These are phyloP conservation scores for Suillus decipiens DNA, from an alignment of 768 basidiomycete species.

Conservation along the genomic window DNA sequence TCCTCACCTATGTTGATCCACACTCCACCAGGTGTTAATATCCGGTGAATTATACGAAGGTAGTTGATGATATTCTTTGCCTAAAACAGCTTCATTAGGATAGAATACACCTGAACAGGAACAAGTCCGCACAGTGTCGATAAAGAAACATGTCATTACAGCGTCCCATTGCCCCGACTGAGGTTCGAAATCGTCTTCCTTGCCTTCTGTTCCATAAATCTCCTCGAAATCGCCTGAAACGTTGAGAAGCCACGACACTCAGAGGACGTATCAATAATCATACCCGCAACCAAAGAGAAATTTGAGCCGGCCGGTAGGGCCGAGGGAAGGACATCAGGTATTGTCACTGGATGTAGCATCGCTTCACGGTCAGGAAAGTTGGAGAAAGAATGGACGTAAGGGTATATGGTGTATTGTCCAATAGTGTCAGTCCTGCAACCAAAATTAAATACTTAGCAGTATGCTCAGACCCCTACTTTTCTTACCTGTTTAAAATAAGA, in stretches of 20 bases:
- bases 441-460: background rate
- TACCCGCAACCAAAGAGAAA: conserved; percentile 87
- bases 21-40: conserved; percentile 82
- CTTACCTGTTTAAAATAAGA: conserved; percentile 84
- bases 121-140: conserved; percentile 73
- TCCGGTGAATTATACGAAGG: conserved; percentile 79
- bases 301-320: conserved; percentile 62
- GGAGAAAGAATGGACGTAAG: conserved; percentile 91
- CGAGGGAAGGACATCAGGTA: conserved; percentile 86
- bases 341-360: conserved; percentile 65
- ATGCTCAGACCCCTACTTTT: background rate
- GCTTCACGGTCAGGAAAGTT: conserved; percentile 63
- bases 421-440: conserved; percentile 57
- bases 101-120: background rate
- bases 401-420: conserved; percentile 77
- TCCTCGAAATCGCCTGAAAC: conserved; percentile 86
- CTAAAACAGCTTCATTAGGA: conserved; percentile 37
- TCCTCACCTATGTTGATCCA: conserved; percentile 85
- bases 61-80: conserved; percentile 93
- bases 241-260: conserved; percentile 6
- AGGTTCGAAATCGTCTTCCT: conserved; percentile 55
- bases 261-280: conserved; percentile 18
- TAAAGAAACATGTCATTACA: conserved; percentile 94
- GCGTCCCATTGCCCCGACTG: conserved; percentile 86
- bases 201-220: conserved; percentile 65